These are phyloP conservation scores for Leucaena leucocephala DNA, from an alignment of 306 rosid species.

Conservation along the genomic window DNA sequence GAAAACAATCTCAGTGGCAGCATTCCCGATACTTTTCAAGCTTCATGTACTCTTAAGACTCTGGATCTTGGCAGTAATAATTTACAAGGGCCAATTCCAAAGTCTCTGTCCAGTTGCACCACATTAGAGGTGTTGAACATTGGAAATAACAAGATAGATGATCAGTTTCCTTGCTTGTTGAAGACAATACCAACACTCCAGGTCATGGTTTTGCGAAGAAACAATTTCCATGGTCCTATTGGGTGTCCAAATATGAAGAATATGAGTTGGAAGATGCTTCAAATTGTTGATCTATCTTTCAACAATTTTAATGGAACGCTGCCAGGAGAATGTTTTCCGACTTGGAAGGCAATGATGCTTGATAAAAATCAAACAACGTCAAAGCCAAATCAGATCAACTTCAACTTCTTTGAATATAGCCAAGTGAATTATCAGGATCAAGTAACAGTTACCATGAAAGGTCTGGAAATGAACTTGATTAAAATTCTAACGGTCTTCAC, in stretches of 20 bases:
- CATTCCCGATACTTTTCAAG: conserved; percentile 28
- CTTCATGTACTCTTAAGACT: not conserved
- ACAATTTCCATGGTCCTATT: not conserved
- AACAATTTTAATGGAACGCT: not conserved
- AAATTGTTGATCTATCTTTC: not conserved
- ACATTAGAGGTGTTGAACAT: conserved; percentile 37
- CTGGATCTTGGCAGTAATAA: conserved; percentile 28
- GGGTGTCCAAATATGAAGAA: not conserved
- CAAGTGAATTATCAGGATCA: not conserved
- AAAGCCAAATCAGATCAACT: not conserved
- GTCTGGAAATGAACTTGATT: not conserved
- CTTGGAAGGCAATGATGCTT: not conserved
- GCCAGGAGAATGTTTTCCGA: not conserved
- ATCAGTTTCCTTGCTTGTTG: conserved; percentile 32
- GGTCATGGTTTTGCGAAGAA: not conserved
- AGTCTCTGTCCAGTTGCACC: not conserved
- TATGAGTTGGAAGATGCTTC: not conserved
- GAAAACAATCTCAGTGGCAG: conserved; percentile 25
- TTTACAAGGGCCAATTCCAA: conserved; percentile 28
- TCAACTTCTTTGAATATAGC: no score
- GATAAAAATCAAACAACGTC: not conserved
- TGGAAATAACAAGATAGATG: conserved; percentile 35
- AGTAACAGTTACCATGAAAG: not conserved
- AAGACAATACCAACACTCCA: not conserved
- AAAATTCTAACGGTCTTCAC: conserved; percentile 30